phyloP scores from a whole-genome alignment of 2,329 filamentous ascomycete genomes.

The Aaosphaeria pasadenensis region DNA sequence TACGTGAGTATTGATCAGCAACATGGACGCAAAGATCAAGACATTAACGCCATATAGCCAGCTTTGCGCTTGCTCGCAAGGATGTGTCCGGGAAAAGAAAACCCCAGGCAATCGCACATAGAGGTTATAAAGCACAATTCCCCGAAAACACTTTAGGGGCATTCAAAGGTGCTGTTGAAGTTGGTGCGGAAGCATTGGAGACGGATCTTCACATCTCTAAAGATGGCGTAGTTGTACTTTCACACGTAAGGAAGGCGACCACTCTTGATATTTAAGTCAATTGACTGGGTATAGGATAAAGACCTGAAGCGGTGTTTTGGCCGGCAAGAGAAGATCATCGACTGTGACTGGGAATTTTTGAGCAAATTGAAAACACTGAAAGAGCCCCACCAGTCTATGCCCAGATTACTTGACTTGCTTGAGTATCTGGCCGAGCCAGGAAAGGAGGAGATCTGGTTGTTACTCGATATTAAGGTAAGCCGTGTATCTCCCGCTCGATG shows the following conservation, averaged over 20 bases:
- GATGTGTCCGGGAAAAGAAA: conserved; percentile 39
- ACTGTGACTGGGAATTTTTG: conserved; percentile 75
- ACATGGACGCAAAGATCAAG: background rate
- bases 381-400: conserved; percentile 68
- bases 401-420: conserved; percentile 71
- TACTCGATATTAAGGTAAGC: conserved; percentile 82
- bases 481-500: background rate
- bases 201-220: conserved; percentile 81
- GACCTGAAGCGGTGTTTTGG: conserved; percentile 81
- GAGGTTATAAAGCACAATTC: conserved; percentile 72
- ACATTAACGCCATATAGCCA: conserved; percentile 23
- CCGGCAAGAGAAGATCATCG: conserved; percentile 65
- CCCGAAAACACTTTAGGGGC: conserved; percentile 86
- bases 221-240: conserved; percentile 81
- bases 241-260: conserved; percentile 58
- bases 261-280: background rate
- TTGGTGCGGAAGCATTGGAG: conserved; percentile 78
- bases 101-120: conserved; percentile 74
- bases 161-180: conserved; percentile 69
- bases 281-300: conserved; percentile 56
- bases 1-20: conserved; percentile 14
- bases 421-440: conserved; percentile 65
- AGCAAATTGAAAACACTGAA: conserved; percentile 64
- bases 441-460: conserved; percentile 68
- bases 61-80: conserved; percentile 33